These are phyloP conservation scores for Linderina pennispora DNA, from an alignment of 192 early-diverging fungal genomes.

Conservation along the genomic window DNA sequence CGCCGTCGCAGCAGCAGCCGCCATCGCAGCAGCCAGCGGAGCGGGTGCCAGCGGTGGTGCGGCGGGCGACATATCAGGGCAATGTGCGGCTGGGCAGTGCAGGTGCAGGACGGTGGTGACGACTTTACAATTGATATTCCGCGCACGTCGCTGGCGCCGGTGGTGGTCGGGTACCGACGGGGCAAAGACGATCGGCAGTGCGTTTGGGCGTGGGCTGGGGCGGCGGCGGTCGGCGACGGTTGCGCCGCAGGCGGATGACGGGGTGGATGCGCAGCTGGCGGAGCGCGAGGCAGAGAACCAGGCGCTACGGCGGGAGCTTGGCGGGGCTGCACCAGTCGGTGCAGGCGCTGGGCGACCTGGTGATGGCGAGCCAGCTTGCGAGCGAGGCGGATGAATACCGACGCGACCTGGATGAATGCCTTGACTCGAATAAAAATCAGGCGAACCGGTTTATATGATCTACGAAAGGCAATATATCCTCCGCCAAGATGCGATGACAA, in stretches of 20 bases:
- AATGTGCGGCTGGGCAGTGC: too few relatives aligned
- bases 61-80: too few relatives aligned
- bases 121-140: constrained; percentile 44
- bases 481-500: too few relatives aligned
- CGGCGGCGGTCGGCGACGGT: constrained; percentile 17
- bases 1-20: constrained; percentile 1
- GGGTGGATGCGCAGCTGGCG: constrained; percentile 13
- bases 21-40: not conserved
- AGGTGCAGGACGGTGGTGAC: not conserved
- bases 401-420: not conserved
- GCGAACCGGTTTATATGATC: too few relatives aligned
- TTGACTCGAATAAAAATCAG: too few relatives aligned
- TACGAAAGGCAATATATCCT: too few relatives aligned
- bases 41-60: not conserved
- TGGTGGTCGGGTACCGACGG: too few relatives aligned
- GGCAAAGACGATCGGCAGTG: too few relatives aligned
- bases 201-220: too few relatives aligned
- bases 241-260: not conserved
- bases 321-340: constrained; percentile 5
- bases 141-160: constrained; percentile 34
- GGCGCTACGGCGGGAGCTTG: constrained; percentile 21
- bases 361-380: constrained; percentile 1
- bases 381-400: not conserved
- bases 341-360: constrained; percentile 8
- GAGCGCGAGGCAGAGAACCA: constrained; percentile 10